Percentiles rank a stretch among this genome's conserved stretches.
These are phyloP conservation scores for Glycine tomentella DNA, from an alignment of 306 rosid species.

Conservation along the genomic window DNA sequence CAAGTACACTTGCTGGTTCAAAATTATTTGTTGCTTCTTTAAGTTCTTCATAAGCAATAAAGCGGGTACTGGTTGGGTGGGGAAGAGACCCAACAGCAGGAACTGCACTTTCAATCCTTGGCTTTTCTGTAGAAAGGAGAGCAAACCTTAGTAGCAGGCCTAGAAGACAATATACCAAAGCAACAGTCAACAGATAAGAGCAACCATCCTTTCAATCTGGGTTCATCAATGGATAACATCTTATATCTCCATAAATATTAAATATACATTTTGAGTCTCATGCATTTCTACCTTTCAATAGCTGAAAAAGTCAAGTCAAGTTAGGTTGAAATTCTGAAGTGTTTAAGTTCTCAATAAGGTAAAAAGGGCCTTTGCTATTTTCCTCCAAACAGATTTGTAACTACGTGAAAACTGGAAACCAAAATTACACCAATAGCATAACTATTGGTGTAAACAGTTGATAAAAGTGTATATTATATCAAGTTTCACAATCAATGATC, in stretches of 20 bases:
- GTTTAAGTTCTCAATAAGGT: constrained; percentile 25
- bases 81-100: constrained; percentile 71
- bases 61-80: constrained; percentile 92
- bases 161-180: not conserved
- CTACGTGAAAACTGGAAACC: constrained; percentile 18
- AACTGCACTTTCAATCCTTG: constrained; percentile 55
- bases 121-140: constrained; percentile 65
- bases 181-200: constrained; percentile 29
- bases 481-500: constrained; percentile 8
- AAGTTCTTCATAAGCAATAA: constrained; percentile 93
- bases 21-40: constrained; percentile 95
- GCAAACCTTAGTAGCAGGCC: constrained; percentile 19
- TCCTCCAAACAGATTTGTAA: constrained; percentile 4
- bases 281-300: too few species aligned
- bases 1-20: constrained; percentile 78
- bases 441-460: not conserved
- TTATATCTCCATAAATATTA: constrained; percentile 25
- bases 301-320: constrained; percentile 3
- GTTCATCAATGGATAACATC: not conserved
- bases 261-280: constrained; percentile 15
- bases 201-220: not conserved
- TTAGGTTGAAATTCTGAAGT: constrained; percentile 24
- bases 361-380: not conserved
- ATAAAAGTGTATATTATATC: not conserved
- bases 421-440: not conserved